Base-by-base conservation (phyloP, 116 monocot species). In the Posidonia oceanica region DNA sequence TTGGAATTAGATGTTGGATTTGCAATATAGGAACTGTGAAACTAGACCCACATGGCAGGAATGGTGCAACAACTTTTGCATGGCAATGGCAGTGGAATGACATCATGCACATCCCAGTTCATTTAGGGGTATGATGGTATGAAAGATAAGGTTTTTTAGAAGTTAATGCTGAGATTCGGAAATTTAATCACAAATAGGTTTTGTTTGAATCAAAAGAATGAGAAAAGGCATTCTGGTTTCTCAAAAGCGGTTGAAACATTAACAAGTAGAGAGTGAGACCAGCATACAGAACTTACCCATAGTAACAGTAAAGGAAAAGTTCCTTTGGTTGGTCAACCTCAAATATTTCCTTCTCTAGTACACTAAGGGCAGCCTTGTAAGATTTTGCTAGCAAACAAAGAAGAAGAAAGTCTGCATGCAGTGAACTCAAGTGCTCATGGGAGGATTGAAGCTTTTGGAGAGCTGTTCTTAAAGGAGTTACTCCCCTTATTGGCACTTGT, bases 271-370 rank as follows among this genome's bases (percentile, higher is more conserved):
- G 23, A 38, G 38, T 5, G 64, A 64, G 13, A 39, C 6, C 11
- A 66, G 41, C n/a, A 48, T 66, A 66, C 7, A 42, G 48, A 40
- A 20, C 88, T 80, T 60, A 97, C 97, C 97, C 97, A 77, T 97
- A 97, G 75, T 97, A 97, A 59, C 80, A 92, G 73, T 83, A 97
- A 18, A 97, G 92, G 68, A 97, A 97, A 21, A 97, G 73, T 39
- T 97, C 97, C 76, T 68, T 83, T 66, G 97, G 97, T 52, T 85
- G 87, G 72, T 97, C 89, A 80, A 91, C 81, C 69, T 92, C 97
- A 59, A 82, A 79, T 61, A 92, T 76, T 69, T 87, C 89, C 68
- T 87, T 83, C 17, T 89, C 82, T 58, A 97, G 74, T 44, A 91
- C 61, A 71, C 75, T 79, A 51, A 85, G 71, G 53, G 80, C 85